A percentile compares a stretch with the other conserved stretches of the same genome.
Conservation (phyloP, 208 protist genomes). For the Acanthamoeba polyphaga region DNA sequence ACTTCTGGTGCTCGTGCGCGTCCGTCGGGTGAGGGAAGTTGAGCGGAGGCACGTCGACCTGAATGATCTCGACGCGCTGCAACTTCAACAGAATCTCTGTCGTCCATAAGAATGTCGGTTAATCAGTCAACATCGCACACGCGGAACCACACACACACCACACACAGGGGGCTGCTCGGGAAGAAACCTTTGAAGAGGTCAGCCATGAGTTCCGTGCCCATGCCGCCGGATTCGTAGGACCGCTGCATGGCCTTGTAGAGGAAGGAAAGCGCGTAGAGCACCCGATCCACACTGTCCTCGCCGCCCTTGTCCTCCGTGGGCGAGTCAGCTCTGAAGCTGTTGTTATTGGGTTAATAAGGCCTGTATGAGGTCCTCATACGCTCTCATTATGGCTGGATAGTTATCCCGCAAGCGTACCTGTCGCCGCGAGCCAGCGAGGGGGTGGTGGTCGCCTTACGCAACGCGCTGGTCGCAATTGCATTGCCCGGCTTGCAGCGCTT, state of each 20-base stretch:
- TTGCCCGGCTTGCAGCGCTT: slow-evolving; percentile 19
- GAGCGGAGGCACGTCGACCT: slow-evolving; percentile 9
- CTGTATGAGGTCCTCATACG: neutral
- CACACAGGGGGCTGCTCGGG: no score
- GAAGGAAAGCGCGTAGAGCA: slow-evolving; percentile 60
- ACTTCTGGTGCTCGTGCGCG: slow-evolving; percentile 31
- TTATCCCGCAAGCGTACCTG: neutral
- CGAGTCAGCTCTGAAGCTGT: neutral
- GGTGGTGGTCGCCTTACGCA: neutral
- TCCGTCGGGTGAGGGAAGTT: neutral
- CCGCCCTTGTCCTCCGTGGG: slow-evolving; percentile 35
- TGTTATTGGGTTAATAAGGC: neutral
- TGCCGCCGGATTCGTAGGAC: slow-evolving; percentile 31
- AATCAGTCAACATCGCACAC: neutral
- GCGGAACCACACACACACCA: neutral
- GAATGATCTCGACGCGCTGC: slow-evolving; percentile 35
- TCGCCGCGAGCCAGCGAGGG: neutral
- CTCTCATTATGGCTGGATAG: neutral
- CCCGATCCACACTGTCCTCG: slow-evolving; percentile 31
- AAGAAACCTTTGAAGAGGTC: slow-evolving; percentile 54
- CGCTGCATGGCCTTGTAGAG: slow-evolving; percentile 73
- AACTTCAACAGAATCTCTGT: slow-evolving; percentile 51
- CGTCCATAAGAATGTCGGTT: neutral
- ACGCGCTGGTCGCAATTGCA: neutral
- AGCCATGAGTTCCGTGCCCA: slow-evolving; percentile 63